phyloP scores from a whole-genome alignment of 208 protist species.

The Strigomonas culicis region DNA sequence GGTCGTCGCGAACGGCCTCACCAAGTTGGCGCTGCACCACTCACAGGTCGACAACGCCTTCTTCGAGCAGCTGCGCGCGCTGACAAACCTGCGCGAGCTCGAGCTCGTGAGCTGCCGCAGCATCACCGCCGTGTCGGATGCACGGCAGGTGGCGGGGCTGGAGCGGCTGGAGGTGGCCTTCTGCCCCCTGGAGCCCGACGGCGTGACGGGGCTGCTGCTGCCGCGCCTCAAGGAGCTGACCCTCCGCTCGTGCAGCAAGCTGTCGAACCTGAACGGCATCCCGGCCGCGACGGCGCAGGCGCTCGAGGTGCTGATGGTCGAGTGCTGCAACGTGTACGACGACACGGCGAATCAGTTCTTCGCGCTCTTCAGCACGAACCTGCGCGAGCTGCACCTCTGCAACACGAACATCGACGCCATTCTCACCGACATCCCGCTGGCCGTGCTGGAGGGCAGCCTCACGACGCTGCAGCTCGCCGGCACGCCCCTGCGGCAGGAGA shows the following conservation, averaged over 20 bases:
- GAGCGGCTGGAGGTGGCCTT: slow-evolving; percentile 61
- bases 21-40: slow-evolving; percentile 64
- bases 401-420: slow-evolving; percentile 52
- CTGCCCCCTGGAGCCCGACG: slow-evolving; percentile 65
- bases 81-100: slow-evolving; percentile 52
- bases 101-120: slow-evolving; percentile 73
- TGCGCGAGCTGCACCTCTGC: slow-evolving; percentile 56
- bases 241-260: slow-evolving; percentile 62
- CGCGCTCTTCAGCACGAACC: slow-evolving; percentile 30
- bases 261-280: slow-evolving; percentile 68
- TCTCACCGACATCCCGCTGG: slow-evolving; percentile 30
- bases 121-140: slow-evolving; percentile 53
- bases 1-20: slow-evolving; percentile 66
- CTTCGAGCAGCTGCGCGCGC: slow-evolving; percentile 52
- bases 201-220: slow-evolving; percentile 49
- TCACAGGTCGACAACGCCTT: slow-evolving; percentile 60
- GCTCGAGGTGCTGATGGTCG: slow-evolving; percentile 62
- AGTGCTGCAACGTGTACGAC: slow-evolving; percentile 74
- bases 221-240: slow-evolving; percentile 50
- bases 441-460: slow-evolving; percentile 28
- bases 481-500: slow-evolving; percentile 54
- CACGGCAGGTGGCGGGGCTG: slow-evolving; percentile 40
- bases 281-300: slow-evolving; percentile 42
- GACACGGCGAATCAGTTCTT: slow-evolving; percentile 67
- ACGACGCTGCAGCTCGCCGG: slow-evolving; percentile 39